phyloP scores from a whole-genome alignment of 1,284 basidiomycete genomes.

The Ceratobasidium sp. region DNA sequence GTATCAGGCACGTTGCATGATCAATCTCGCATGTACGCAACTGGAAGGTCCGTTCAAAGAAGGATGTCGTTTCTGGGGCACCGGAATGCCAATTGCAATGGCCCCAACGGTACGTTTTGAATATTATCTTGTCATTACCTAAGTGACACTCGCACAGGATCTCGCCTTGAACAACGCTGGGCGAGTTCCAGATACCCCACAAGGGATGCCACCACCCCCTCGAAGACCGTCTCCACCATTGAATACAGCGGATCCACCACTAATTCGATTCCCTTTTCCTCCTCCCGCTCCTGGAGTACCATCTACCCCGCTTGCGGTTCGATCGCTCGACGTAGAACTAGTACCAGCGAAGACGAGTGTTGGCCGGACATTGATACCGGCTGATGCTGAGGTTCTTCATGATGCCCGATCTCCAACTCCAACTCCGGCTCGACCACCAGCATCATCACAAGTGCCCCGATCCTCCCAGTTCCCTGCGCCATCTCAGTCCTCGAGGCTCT shows the following conservation, averaged over 20 bases:
- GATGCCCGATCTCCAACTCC: not conserved
- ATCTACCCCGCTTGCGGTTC: not conserved
- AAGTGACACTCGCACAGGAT: not conserved
- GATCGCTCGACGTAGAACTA: too few species aligned
- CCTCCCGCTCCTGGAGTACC: not conserved
- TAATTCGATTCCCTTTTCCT: not conserved
- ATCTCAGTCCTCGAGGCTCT: not conserved
- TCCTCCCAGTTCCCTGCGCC: not conserved
- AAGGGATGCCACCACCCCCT: not conserved
- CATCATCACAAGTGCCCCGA: not conserved
- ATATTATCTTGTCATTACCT: not conserved
- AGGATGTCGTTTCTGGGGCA: slow-evolving; percentile 20
- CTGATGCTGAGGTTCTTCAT: not conserved
- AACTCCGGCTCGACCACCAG: not conserved
- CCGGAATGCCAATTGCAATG: not conserved
- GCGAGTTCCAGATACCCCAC: not conserved
- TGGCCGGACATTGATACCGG: not conserved
- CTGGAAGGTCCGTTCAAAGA: not conserved
- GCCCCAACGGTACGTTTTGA: not conserved
- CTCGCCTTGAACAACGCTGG: too few species aligned
- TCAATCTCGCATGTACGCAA: slow-evolving; percentile 10
- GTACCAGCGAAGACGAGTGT: slow-evolving; percentile 7
- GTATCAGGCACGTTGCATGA: not conserved
- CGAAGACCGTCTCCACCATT: not conserved
- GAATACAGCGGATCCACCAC: not conserved